Evolutionary conservation across 1,284 basidiomycete genomes (phyloP), one percentile per base, ranked within the genome.

Genomic region (Rhodotorula sp.): DNA sequence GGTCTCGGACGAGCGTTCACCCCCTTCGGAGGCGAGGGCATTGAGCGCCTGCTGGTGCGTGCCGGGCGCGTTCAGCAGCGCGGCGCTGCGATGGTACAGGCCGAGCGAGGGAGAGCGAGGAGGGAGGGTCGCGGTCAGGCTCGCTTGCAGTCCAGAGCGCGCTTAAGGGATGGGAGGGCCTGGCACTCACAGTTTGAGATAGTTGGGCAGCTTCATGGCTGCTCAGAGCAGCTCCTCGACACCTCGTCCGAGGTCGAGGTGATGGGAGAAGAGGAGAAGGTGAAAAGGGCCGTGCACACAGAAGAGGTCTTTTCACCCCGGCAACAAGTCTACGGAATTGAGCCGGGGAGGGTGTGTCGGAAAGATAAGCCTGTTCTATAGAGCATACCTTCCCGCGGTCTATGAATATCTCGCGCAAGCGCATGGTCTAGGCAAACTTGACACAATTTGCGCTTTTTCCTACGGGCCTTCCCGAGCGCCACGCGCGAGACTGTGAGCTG

Each of bases 131-230:
- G 18, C 3, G 23, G 47, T 34, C 39, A 57, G 63, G 12, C 21
- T 2, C 15, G 39, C 39, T 43, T 2, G n/a, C n/a, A n/a, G n/a
- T n/a, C n/a, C 39, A 39, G 39, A 39, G 39, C 39, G 39, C 21
- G 54, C 3, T n/a, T 3, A n/a, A n/a, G n/a, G n/a, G n/a, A 18
- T 16, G 8, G 14, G 26, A 34, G 47, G 1, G 14, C 15, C 5
- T 26, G n/a, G 26, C 4, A 47, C 68, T 31, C n/a, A 69, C 64
- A 69, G 63, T 47, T 69, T 29, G 47, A 65, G 52, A 43, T 57
- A 21, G 16, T 51, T 63, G 1, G 64, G 59, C 1, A 65, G 58
- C 66, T 58, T 57, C n/a, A 6, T 34, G 34, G 16, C 34, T 34
- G 34, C 34, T 34, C 34, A 34, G 34, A 34, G n/a, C n/a, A 34